These are phyloP conservation scores for Aspergillus latus DNA, from an alignment of 2,329 filamentous ascomycete genomes.

Conservation along the genomic window DNA sequence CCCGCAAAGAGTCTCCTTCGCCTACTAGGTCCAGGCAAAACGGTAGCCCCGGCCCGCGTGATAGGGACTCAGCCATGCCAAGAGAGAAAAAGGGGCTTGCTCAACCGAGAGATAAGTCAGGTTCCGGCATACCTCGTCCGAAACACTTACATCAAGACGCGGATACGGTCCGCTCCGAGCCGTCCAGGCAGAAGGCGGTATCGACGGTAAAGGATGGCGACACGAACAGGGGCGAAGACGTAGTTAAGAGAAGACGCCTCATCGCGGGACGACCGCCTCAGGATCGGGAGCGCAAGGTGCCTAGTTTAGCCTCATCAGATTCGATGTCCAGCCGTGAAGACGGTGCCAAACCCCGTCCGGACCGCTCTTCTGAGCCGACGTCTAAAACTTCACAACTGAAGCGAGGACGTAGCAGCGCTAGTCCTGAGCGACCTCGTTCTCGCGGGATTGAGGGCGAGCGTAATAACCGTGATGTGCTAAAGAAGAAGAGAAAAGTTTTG, in stretches of 20 bases:
- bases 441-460: conserved; percentile 34
- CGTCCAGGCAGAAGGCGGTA: conserved; percentile 30
- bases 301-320: conserved; percentile 43
- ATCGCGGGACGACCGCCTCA: conserved; percentile 44
- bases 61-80: conserved; percentile 26
- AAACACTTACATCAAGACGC: conserved; percentile 30
- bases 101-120: conserved; percentile 24
- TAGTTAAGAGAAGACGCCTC: conserved; percentile 39
- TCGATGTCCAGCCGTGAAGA: conserved; percentile 43
- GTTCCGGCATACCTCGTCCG: conserved; percentile 1
- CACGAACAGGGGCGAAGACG: conserved; percentile 36
- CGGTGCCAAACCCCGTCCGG: conserved; percentile 30
- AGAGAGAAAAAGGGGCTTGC: conserved; percentile 28
- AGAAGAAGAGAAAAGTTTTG: conserved; percentile 46
- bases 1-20: conserved; percentile 41
- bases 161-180: conserved; percentile 13
- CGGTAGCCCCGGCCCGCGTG: conserved; percentile 35
- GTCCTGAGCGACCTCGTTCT: conserved; percentile 41
- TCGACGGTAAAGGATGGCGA: conserved; percentile 34
- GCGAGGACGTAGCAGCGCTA: conserved; percentile 42
- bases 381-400: conserved; percentile 34
- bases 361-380: conserved; percentile 27
- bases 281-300: conserved; percentile 35
- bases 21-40: conserved; percentile 36
- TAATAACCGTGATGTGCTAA: conserved; percentile 36